These are phyloP conservation scores for Lecanicillium sp. DNA, from an alignment of 2,329 filamentous ascomycete species.

Conservation along the genomic window DNA sequence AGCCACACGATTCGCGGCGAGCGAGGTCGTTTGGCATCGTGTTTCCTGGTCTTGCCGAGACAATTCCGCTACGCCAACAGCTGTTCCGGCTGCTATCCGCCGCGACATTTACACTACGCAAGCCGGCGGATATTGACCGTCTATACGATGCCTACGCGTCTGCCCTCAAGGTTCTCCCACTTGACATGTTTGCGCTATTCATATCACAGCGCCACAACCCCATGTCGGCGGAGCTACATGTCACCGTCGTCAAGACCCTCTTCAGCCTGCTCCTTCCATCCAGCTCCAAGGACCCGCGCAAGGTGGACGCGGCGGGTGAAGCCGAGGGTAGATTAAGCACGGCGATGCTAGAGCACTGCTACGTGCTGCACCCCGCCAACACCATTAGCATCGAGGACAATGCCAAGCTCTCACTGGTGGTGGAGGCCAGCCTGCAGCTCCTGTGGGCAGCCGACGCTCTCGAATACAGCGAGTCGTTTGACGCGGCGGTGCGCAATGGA, in stretches of 20 bases:
- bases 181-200: slow-evolving; percentile 52
- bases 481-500: slow-evolving; percentile 37
- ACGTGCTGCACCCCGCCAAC: slow-evolving; percentile 59
- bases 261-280: slow-evolving; percentile 39
- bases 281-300: slow-evolving; percentile 35
- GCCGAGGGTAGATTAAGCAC: slow-evolving; percentile 35
- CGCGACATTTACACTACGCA: slow-evolving; percentile 40
- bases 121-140: slow-evolving; percentile 37
- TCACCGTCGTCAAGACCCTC: slow-evolving; percentile 41
- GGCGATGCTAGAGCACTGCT: slow-evolving; percentile 50
- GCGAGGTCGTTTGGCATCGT: slow-evolving; percentile 18
- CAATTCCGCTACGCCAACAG: slow-evolving; percentile 56
- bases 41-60: slow-evolving; percentile 38
- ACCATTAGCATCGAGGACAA: slow-evolving; percentile 59
- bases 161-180: slow-evolving; percentile 51
- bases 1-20: slow-evolving; percentile 23
- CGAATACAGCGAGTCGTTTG: slow-evolving; percentile 31
- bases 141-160: slow-evolving; percentile 56
- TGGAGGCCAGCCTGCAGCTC: slow-evolving; percentile 59
- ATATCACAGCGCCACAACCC: slow-evolving; percentile 31
- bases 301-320: slow-evolving; percentile 31
- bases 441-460: slow-evolving; percentile 34
- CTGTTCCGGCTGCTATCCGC: slow-evolving; percentile 53
- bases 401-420: slow-evolving; percentile 61
- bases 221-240: slow-evolving; percentile 33